A percentile compares a stretch with the other conserved stretches of the same genome.
phyloP scores from a whole-genome alignment of 2,329 filamentous ascomycete genomes.

The Colletotrichum echinochloae region DNA sequence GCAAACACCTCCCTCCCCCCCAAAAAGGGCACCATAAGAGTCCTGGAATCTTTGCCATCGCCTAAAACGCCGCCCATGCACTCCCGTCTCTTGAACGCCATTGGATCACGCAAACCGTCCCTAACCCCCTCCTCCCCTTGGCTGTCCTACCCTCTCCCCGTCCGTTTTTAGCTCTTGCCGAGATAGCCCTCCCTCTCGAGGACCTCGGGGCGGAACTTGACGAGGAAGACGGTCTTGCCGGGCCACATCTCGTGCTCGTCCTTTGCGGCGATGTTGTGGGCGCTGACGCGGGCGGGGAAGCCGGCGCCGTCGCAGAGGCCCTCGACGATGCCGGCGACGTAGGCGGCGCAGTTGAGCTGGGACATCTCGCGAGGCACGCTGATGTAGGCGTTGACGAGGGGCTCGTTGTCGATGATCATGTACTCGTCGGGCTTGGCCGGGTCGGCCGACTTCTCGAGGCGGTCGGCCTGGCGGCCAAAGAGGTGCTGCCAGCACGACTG shows the following conservation, averaged over 20 bases:
- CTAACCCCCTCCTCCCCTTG: no score
- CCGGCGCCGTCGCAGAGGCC: slow-evolving; percentile 94
- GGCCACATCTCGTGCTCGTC: slow-evolving; percentile 88
- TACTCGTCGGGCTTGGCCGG: slow-evolving; percentile 91
- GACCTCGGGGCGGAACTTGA: slow-evolving; percentile 92
- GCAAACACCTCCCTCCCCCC: not conserved
- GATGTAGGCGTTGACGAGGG: slow-evolving; percentile 93
- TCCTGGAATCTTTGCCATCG: slow-evolving; percentile 33
- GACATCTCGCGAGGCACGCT: slow-evolving; percentile 95
- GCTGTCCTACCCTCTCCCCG: not conserved
- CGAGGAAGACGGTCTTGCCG: slow-evolving; percentile 92
- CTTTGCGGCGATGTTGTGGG: slow-evolving; percentile 78
- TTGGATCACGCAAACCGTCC: slow-evolving; percentile 26
- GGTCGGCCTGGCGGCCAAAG: slow-evolving; percentile 90
- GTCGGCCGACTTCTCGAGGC: slow-evolving; percentile 87
- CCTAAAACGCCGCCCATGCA: slow-evolving; percentile 44
- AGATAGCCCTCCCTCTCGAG: slow-evolving; percentile 90
- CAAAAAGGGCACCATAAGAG: slow-evolving; percentile 9
- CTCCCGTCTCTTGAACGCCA: slow-evolving; percentile 39
- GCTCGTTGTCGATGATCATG: slow-evolving; percentile 99
- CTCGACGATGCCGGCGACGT: slow-evolving; percentile 94
- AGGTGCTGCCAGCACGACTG: slow-evolving; percentile 92
- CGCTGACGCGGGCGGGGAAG: slow-evolving; percentile 89
- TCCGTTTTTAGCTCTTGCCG: slow-evolving; percentile 63
- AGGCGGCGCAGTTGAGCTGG: slow-evolving; percentile 96